Base-by-base conservation (phyloP, 1,284 basidiomycete genomes). In the Porogramme epimiltina region DNA sequence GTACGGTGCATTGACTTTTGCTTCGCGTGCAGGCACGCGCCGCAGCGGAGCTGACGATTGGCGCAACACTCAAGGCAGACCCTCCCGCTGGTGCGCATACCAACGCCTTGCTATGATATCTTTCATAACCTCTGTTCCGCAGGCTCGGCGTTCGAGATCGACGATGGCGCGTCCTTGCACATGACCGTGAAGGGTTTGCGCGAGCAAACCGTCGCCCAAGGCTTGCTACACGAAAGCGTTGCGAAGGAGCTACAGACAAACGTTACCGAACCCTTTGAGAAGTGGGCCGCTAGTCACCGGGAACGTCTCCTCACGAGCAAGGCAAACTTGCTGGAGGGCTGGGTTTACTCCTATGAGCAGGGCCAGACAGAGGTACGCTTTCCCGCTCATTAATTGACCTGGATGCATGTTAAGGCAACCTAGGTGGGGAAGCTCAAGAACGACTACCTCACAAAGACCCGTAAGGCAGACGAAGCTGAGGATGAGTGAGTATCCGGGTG, bases 381-480 rank as follows among this genome's bases (percentile, higher is more conserved):
- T 18, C 34, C 19, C 48, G 38, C 43, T 16, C 9, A 18, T 47
- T 33, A 18, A 26, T 34, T 44, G 20, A 9, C 22, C 33, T 23
- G 19, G 22, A 16, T 22, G 24, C 13, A 41, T 22, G 37, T 22
- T 38, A 55, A 38, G 31, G 41, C 18, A 22, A 52, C 10, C 5
- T 37, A 81, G 79, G 73, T 89, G 16, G 67, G 74, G 31, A 87
- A 87, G 68, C 71, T 93, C 51, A 92, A 89, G 70, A 80, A 86
- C 51, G 75, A 81, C 42, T 95, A 95, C 63, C 67, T 91, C n/a
- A 71, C 76, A 26, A 95, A 93, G 70, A 85, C 81, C 0, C 81
- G 90, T 46, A 79, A 81, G 33, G 92, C 92, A 3, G 93, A 95
- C 60, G 93, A 95, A 66, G 86, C 88, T 24, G 92, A 93, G 65